Evolutionary conservation across 2,329 filamentous ascomycete genomes (phyloP).

Genomic region (Fusarium zealandicum): DNA sequence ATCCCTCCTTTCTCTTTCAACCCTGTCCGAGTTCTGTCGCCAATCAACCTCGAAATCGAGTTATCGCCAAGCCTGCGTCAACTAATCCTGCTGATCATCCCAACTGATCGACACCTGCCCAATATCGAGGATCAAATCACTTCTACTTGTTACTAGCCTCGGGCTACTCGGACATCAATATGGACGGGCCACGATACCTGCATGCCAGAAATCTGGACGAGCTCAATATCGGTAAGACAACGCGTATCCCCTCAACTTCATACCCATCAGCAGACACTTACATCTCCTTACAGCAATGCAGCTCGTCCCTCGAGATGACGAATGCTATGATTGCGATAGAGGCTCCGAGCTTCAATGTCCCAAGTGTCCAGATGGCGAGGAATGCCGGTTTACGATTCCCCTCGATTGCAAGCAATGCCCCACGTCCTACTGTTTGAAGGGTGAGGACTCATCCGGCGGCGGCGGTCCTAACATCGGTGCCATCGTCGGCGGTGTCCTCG

Average conservation of each 20-base stretch:
- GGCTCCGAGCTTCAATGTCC: constrained; percentile 54
- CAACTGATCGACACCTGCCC: constrained; percentile 36
- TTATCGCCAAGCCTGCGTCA: constrained; percentile 23
- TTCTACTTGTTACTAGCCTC: constrained; percentile 6
- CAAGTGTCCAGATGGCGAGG: constrained; percentile 50
- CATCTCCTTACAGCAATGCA: constrained; percentile 40
- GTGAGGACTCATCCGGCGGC: constrained; percentile 36
- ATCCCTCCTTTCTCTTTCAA: constrained; percentile 5
- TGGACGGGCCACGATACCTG: constrained; percentile 35
- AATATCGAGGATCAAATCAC: constrained; percentile 17
- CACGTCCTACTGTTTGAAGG: constrained; percentile 54
- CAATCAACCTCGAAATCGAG: constrained; percentile 14
- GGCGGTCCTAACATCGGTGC: constrained; percentile 75
- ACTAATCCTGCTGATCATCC: constrained; percentile 30
- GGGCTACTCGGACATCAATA: constrained; percentile 12
- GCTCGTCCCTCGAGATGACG: constrained; percentile 49
- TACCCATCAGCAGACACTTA: constrained; percentile 14
- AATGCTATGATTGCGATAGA: constrained; percentile 57
- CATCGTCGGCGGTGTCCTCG: constrained; percentile 91
- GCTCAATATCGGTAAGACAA: constrained; percentile 42
- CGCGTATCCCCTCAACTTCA: neutral
- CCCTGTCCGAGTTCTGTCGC: constrained; percentile 13
- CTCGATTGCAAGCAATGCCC: constrained; percentile 57
- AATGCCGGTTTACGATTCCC: constrained; percentile 56
- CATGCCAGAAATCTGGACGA: constrained; percentile 43